Conservation (phyloP, 1,139 yeast species). For the Wickerhamomyces sp. region DNA sequence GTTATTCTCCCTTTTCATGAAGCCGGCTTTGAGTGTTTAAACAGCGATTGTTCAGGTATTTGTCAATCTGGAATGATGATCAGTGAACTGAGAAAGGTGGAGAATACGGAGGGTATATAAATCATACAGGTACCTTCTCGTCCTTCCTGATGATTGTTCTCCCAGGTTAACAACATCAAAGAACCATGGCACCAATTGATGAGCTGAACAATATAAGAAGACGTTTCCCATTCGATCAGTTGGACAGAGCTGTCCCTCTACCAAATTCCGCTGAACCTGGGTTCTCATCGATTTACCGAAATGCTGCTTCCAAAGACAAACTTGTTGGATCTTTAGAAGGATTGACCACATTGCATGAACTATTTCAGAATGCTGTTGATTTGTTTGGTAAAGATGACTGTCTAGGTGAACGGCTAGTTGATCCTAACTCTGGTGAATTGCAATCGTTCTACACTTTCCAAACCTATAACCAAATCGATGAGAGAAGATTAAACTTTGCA, state of each 20-base stretch:
- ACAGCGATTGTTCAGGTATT: too few relatives aligned
- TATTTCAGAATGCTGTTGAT: conserved; percentile 32
- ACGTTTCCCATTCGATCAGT: conserved; percentile 42
- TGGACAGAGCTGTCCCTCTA: conserved; percentile 36
- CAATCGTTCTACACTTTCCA: conserved; percentile 36
- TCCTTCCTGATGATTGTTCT: too few relatives aligned
- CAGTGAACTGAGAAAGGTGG: neutral
- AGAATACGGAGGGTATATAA: neutral
- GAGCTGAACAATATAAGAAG: conserved; percentile 13
- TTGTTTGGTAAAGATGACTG: conserved; percentile 27
- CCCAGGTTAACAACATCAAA: neutral
- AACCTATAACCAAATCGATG: conserved; percentile 29
- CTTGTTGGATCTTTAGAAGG: conserved; percentile 33
- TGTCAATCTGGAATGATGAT: too few relatives aligned
- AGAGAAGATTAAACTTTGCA: conserved; percentile 37
- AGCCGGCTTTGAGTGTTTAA: too few relatives aligned
- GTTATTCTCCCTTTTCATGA: too few relatives aligned
- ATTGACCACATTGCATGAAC: conserved; percentile 34
- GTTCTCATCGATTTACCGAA: conserved; percentile 32
- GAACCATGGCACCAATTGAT: conserved; percentile 3
- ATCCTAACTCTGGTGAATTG: conserved; percentile 33
- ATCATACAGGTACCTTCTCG: too few relatives aligned
- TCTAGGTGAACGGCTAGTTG: conserved; percentile 36
- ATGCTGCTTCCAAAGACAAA: conserved; percentile 34
- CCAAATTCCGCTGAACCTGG: conserved; percentile 34